Evolutionary conservation across 805 yeast genomes (phyloP).

Genomic region (Ogataea trehalophila): DNA sequence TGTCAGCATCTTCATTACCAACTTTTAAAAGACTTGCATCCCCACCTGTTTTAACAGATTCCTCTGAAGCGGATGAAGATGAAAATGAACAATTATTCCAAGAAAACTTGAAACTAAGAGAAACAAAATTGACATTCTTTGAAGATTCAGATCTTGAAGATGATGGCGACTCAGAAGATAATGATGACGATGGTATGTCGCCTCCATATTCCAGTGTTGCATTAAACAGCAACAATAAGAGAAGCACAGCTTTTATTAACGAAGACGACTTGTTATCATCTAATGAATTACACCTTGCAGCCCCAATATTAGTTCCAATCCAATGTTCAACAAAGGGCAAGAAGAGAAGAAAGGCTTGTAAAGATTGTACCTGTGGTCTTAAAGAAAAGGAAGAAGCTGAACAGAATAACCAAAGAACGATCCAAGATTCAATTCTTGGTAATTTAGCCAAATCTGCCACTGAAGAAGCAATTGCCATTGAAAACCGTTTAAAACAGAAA

Average conservation of each 20-base stretch:
- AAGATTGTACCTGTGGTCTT: conserved; percentile 96
- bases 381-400: conserved; percentile 79
- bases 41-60: conserved; percentile 40
- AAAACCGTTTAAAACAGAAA: conserved; percentile 38
- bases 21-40: conserved; percentile 27
- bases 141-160: conserved; percentile 32
- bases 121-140: conserved; percentile 49
- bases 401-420: conserved; percentile 37
- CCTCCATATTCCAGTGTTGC: not conserved
- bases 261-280: conserved; percentile 47
- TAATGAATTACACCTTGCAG: conserved; percentile 25
- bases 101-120: conserved; percentile 39
- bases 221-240: conserved; percentile 26
- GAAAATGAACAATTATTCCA: conserved; percentile 29
- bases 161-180: conserved; percentile 15
- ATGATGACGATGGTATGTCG: conserved; percentile 14
- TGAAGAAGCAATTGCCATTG: conserved; percentile 50
- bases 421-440: conserved; percentile 42
- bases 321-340: conserved; percentile 46
- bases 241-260: conserved; percentile 45
- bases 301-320: conserved; percentile 49
- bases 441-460: conserved; percentile 48
- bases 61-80: conserved; percentile 39
- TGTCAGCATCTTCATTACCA: conserved; percentile 20
- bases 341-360: conserved; percentile 88